phyloP scores from a whole-genome alignment of 345 rosid genomes.

The Ailanthus altissimus region DNA sequence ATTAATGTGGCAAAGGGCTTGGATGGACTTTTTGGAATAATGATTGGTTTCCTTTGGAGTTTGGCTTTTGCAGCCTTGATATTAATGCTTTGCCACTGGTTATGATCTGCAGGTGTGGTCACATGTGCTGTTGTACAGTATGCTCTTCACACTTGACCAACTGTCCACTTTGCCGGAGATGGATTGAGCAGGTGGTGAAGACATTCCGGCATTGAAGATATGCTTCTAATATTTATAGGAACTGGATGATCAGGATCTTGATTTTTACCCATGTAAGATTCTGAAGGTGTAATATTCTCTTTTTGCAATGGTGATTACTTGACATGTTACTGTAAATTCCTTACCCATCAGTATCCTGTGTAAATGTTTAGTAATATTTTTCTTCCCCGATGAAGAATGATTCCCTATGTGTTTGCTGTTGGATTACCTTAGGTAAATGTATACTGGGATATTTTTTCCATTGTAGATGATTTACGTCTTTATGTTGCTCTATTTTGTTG shows the following conservation, averaged over 20 bases:
- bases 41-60: background rate
- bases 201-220: constrained; percentile 70
- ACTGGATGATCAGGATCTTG: background rate
- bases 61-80: background rate
- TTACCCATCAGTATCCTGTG: background rate
- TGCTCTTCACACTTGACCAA: constrained; percentile 71
- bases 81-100: background rate
- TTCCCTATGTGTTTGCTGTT: background rate
- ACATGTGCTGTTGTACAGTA: constrained; percentile 87
- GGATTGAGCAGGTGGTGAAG: constrained; percentile 81
- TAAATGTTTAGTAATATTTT: constrained; percentile 7
- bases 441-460: background rate
- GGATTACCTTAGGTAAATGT: background rate
- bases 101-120: constrained; percentile 75
- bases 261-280: background rate
- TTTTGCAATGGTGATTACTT: background rate
- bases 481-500: background rate
- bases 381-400: background rate
- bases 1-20: background rate
- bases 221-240: background rate
- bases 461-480: background rate
- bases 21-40: background rate
- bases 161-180: constrained; percentile 88
- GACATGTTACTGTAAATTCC: constrained; percentile 20
- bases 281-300: background rate